These are phyloP conservation scores for Ophiostoma ips DNA, from an alignment of 2,329 filamentous ascomycete species.

Conservation along the genomic window DNA sequence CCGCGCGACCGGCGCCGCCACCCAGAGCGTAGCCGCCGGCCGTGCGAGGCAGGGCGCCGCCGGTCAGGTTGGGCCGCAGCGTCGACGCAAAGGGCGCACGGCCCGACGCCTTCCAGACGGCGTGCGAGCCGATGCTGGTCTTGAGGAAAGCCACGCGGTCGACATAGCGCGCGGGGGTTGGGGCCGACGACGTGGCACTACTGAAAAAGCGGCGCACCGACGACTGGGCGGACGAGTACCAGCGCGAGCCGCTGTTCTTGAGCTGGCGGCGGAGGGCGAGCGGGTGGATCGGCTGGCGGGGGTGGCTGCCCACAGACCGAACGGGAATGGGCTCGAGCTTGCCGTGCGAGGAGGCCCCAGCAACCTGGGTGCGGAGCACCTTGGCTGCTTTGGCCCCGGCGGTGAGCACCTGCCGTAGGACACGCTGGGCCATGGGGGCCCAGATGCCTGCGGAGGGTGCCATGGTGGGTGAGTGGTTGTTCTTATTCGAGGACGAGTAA, in stretches of 20 bases:
- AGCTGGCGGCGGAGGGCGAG: constrained; percentile 35
- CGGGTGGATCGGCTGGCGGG: constrained; percentile 39
- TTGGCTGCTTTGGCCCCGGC: constrained; percentile 32
- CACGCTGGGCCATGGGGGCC: constrained; percentile 41
- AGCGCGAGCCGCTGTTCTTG: constrained; percentile 22
- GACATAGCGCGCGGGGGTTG: constrained; percentile 26
- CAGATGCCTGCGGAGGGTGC: constrained; percentile 42
- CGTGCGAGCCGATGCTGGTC: constrained; percentile 35
- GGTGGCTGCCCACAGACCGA: constrained; percentile 19
- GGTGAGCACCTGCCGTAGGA: constrained; percentile 36
- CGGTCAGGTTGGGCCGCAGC: constrained; percentile 82
- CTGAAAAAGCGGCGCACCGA: constrained; percentile 36
- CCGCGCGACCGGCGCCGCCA: constrained; percentile 58
- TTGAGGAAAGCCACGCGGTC: constrained; percentile 35
- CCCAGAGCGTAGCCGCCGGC: constrained; percentile 74
- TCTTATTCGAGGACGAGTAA: background rate
- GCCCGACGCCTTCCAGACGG: constrained; percentile 48
- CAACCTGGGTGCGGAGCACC: constrained; percentile 36
- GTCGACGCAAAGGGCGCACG: constrained; percentile 78
- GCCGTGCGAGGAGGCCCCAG: constrained; percentile 25
- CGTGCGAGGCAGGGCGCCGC: constrained; percentile 68
- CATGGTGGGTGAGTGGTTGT: constrained; percentile 27
- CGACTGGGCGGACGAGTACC: constrained; percentile 24
- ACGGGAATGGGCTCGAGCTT: constrained; percentile 32
- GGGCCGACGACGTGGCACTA: constrained; percentile 15